Base-by-base conservation (phyloP, 2,329 filamentous ascomycete genomes). In the Xylaria multiplex region DNA sequence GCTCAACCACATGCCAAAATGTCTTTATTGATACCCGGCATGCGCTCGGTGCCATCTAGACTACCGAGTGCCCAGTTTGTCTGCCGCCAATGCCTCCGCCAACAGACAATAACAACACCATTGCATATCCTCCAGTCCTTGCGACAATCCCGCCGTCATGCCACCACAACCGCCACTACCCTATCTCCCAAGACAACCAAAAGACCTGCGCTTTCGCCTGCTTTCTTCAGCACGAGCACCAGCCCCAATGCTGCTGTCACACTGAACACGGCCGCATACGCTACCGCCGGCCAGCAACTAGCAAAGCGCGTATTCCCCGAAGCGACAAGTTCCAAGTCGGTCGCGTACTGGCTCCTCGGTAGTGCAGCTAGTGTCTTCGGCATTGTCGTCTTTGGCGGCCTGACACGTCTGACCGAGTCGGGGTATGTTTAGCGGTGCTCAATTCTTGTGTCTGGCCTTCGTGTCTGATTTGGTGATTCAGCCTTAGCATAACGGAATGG, bases 401-500 rank as follows among this genome's bases (percentile, higher is more conserved):
- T 99, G 72, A 99, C 96, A 35, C 86, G 96, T 65, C 84, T 99
- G 72, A 99, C 96, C 3, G 96, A 99, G 81, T 99, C 96, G 71
- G 96, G 93, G 93, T 97, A 86, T 71, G 67, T 40, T 40, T 40
- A 2, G 13, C 9, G 14, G 13, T 13, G 13, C 37, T 40, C 37
- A 5, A 14, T 14, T 14, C 37, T 40, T 37, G 35, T 37, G 5
- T 8, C 35, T 27, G 27, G 27, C 5, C 27, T 2, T 13, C 11
- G 11, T 14, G 37, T 40, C 37, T 14, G 11, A 40, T 13, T 13
- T 40, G 11, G 37, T 40, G 13, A 40, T 40, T 14, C 52, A 97
- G 95, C 52, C 85, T 99, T 71, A 97, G 94, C 78, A 99, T 99
- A 74, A 99, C 96, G 69, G 96, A 99, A 91, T 99, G 96, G 96